Percentiles rank a stretch among this genome's conserved stretches.
Conservation (phyloP, 352 stramenopile genomes). For the Pythium monospermum region DNA sequence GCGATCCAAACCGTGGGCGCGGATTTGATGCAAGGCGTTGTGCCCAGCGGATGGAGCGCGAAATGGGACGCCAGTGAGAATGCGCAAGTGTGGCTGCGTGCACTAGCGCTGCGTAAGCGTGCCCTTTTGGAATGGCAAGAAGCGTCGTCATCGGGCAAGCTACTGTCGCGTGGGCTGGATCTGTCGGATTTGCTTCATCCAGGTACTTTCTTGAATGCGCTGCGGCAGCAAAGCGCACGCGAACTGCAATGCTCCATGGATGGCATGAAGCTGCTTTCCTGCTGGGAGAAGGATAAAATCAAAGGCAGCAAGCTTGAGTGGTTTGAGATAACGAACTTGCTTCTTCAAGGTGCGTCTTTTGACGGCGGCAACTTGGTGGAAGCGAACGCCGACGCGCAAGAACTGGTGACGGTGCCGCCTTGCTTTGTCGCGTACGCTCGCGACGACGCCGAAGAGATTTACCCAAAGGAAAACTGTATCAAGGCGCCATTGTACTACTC, state of each 20-base stretch:
- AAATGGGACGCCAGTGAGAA: conserved; percentile 81
- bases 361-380: conserved; percentile 76
- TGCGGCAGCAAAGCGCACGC: conserved; percentile 89
- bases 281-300: conserved; percentile 78
- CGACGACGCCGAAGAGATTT: conserved; percentile 70
- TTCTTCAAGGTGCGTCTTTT: conserved; percentile 88
- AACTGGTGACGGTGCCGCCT: conserved; percentile 74
- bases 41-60: conserved; percentile 76
- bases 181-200: conserved; percentile 91
- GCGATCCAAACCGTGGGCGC: conserved; percentile 78
- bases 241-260: conserved; percentile 86
- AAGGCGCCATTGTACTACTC: conserved; percentile 79
- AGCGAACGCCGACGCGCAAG: conserved; percentile 69
- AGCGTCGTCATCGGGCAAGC: conserved; percentile 38
- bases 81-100: conserved; percentile 73
- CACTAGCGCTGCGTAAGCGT: conserved; percentile 68
- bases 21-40: conserved; percentile 61
- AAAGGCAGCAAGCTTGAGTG: conserved; percentile 45
- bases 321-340: conserved; percentile 74
- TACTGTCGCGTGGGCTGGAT: conserved; percentile 77
- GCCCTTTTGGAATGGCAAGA: conserved; percentile 86
- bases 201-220: conserved; percentile 92
- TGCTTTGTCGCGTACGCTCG: conserved; percentile 82
- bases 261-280: conserved; percentile 86
- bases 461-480: conserved; percentile 68